Evolutionary conservation across 139 green algal species (phyloP).

Genomic region (Gonium pectorale): DNA sequence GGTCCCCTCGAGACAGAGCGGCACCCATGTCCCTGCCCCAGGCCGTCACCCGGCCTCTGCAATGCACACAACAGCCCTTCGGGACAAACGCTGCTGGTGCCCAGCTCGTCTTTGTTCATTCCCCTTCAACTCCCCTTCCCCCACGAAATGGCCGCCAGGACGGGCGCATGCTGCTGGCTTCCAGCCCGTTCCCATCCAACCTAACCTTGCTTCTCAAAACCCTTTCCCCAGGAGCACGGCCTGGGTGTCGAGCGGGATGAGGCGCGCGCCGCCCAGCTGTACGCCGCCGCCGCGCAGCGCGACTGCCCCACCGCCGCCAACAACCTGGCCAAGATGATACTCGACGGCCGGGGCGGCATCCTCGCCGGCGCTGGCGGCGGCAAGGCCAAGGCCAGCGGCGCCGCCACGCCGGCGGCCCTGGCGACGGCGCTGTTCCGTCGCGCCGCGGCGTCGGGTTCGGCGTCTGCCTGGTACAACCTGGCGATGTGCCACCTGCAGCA

Average conservation of each 20-base stretch:
- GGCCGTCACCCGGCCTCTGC: too few species aligned
- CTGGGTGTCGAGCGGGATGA: constrained; percentile 20
- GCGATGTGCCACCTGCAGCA: constrained; percentile 34
- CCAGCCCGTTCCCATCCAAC: too few species aligned
- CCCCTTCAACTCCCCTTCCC: neutral
- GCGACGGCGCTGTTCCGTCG: constrained; percentile 16
- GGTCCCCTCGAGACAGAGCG: too few species aligned
- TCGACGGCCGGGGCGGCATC: constrained; percentile 33
- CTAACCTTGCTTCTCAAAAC: too few species aligned
- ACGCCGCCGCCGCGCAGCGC: constrained; percentile 37
- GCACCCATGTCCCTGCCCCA: too few species aligned
- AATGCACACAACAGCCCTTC: neutral
- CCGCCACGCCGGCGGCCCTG: neutral
- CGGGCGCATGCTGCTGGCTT: too few species aligned
- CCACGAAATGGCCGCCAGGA: too few species aligned
- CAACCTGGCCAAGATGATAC: constrained; percentile 48
- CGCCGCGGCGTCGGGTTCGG: neutral
- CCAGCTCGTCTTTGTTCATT: too few species aligned
- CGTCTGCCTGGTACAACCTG: constrained; percentile 22
- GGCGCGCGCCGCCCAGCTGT: constrained; percentile 15
- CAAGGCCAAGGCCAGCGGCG: neutral
- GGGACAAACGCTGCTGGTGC: too few species aligned
- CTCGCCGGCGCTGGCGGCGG: neutral
- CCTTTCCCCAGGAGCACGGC: constrained; percentile 20
- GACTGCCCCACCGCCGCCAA: constrained; percentile 43